Conservation (phyloP, 768 basidiomycete genomes). For the Coprinellus aureogranulatus region DNA sequence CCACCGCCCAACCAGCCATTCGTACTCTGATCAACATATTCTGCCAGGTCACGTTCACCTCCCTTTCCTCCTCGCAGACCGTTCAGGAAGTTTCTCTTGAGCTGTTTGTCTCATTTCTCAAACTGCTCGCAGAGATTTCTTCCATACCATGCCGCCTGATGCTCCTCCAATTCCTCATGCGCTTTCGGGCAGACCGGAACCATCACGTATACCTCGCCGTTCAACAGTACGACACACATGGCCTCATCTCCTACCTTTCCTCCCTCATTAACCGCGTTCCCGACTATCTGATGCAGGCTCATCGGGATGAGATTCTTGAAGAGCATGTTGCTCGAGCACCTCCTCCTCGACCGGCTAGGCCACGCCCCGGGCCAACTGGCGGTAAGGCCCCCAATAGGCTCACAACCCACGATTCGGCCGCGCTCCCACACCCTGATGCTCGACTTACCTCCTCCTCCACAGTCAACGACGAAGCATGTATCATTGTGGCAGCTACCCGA, state of each 20-base stretch:
- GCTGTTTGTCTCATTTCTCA: slow-evolving; percentile 52
- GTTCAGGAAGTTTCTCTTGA: slow-evolving; percentile 53
- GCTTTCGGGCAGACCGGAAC: slow-evolving; percentile 85
- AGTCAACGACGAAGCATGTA: not conserved
- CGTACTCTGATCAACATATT: slow-evolving; percentile 66
- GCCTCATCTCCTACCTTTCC: slow-evolving; percentile 57
- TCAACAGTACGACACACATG: slow-evolving; percentile 52
- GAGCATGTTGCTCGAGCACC: slow-evolving; percentile 26
- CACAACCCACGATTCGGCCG: not conserved
- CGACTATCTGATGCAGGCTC: slow-evolving; percentile 10
- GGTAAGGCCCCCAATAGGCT: not conserved
- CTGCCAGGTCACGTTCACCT: slow-evolving; percentile 68
- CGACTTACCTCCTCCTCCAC: not conserved
- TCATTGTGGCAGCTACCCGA: slow-evolving; percentile 74
- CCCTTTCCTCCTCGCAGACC: slow-evolving; percentile 45
- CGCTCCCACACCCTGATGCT: not conserved
- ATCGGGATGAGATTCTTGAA: slow-evolving; percentile 15
- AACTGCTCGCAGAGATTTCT: slow-evolving; percentile 42
- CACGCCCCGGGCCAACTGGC: slow-evolving; percentile 41
- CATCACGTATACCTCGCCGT: slow-evolving; percentile 77
- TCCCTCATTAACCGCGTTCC: slow-evolving; percentile 58
- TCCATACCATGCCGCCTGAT: slow-evolving; percentile 64
- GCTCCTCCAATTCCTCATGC: slow-evolving; percentile 82
- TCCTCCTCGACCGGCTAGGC: slow-evolving; percentile 38
- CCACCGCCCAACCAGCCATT: slow-evolving; percentile 36